A percentile compares a stretch with the other conserved stretches of the same genome.
phyloP scores from a whole-genome alignment of 2,329 filamentous ascomycete genomes.

The Neonectria sp. region DNA sequence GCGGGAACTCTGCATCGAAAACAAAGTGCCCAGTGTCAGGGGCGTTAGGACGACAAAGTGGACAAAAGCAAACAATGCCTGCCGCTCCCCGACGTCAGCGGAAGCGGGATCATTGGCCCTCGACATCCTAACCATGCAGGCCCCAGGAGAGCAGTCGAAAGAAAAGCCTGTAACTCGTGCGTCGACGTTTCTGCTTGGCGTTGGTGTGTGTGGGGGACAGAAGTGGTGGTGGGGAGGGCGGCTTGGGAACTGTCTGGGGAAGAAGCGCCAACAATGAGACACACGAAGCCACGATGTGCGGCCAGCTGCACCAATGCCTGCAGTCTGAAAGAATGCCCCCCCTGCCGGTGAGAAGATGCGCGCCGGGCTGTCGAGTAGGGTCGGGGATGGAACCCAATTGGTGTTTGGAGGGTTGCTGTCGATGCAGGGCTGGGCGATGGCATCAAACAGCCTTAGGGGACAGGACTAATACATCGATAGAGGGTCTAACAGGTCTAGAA shows the following conservation, averaged over 20 bases:
- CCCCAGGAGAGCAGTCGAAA: not conserved
- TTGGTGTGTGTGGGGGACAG: constrained; percentile 22
- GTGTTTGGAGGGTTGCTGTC: not conserved
- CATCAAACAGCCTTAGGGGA: not conserved
- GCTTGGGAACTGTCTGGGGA: constrained; percentile 36
- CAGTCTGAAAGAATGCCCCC: not conserved
- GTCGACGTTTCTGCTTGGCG: constrained; percentile 7
- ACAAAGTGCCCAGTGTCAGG: constrained; percentile 1
- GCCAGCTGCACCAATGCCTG: constrained; percentile 15
- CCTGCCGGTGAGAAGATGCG: constrained; percentile 10
- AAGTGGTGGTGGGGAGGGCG: constrained; percentile 14
- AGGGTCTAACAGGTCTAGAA: not conserved
- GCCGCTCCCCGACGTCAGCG: not conserved
- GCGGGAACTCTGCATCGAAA: constrained; percentile 5
- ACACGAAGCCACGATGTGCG: constrained; percentile 13
- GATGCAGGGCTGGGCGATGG: constrained; percentile 17
- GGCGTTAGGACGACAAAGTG: not conserved
- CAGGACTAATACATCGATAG: not conserved
- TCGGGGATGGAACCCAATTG: constrained; percentile 17
- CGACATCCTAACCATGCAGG: not conserved
- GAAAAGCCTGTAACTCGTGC: constrained; percentile 3
- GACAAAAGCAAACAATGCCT: constrained; percentile 3
- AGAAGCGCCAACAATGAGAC: constrained; percentile 17
- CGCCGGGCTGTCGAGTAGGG: constrained; percentile 7
- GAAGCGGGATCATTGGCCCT: constrained; percentile 16